Conservation (phyloP, 768 basidiomycete genomes). For the Boletales sp. region DNA sequence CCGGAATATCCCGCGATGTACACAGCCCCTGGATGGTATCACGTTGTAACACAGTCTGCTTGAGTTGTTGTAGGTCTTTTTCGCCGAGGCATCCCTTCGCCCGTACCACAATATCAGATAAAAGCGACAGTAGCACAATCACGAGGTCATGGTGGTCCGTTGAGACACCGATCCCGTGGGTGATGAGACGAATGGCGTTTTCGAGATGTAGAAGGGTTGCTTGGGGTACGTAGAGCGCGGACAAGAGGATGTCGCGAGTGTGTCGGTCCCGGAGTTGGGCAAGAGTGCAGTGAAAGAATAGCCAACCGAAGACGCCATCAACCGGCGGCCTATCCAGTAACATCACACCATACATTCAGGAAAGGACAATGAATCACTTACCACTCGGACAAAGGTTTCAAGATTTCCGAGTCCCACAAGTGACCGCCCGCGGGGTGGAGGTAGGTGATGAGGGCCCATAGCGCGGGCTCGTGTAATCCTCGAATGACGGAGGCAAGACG, state of each 20-base stretch:
- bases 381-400: constrained; percentile 18
- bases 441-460: constrained; percentile 41
- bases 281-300: constrained; percentile 38
- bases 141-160: constrained; percentile 20
- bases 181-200: constrained; percentile 36
- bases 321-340: constrained; percentile 6
- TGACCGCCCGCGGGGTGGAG: constrained; percentile 40
- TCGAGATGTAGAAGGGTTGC: constrained; percentile 31
- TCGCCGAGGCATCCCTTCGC: constrained; percentile 26
- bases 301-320: constrained; percentile 37
- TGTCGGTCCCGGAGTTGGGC: constrained; percentile 16
- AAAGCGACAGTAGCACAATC: constrained; percentile 34
- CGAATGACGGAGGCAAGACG: constrained; percentile 39
- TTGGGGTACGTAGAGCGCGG: constrained; percentile 25
- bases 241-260: constrained; percentile 34
- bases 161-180: constrained; percentile 31
- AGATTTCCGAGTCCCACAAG: constrained; percentile 38
- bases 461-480: constrained; percentile 39
- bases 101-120: constrained; percentile 35
- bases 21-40: constrained; percentile 35
- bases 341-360: not conserved
- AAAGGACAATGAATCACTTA: constrained; percentile 16
- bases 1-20: constrained; percentile 23
- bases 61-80: constrained; percentile 35
- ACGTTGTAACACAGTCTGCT: constrained; percentile 38